Base-by-base conservation (phyloP, 2,329 filamentous ascomycete species). In the Polychaeton citri region DNA sequence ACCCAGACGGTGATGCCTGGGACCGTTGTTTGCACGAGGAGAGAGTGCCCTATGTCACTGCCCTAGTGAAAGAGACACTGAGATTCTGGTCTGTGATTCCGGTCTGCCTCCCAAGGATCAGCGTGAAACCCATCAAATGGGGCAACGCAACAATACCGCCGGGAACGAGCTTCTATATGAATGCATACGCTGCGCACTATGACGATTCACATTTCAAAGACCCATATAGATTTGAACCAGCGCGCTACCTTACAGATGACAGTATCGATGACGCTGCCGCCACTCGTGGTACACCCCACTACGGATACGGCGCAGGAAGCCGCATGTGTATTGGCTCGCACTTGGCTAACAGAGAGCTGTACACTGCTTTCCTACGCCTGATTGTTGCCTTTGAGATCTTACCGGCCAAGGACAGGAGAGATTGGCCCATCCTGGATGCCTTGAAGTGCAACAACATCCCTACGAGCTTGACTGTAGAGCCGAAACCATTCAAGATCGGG, bases 81-180 rank as follows among this genome's bases (percentile, higher is more conserved):
- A 73, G 83, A 18, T 88, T 74, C 64, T 88, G 77, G 71, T 80
- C 76, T 2, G 81, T 88, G 19, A 81, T 87, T 43, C 80, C 81
- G 2, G 79, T 90, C 47, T 84, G 76, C 47, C 66, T 90, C 1
- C 83, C 83, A 0, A 67, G 83, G 3, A 74, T 74, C 12, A 80
- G 68, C 41, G 79, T 81, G 52, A 81, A 78, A 45, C 76, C 81
- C 42, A 81, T 88, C 38, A 64, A 70, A 3, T 87, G 77, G 60
- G 65, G 81, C 17, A 73, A 73, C 12, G 64, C 74, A 0, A 61
- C 68, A 1, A 81, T 90, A 24, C 83, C 83, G 0, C 70, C 80
- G 0, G 79, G 80, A 1, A 86, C 79, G 1, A 83, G 78, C 2
- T 85, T 88, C 47, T 85, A 86, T 59, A 79, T 88, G 80, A 64